Base-by-base conservation (phyloP, 352 stramenopile genomes). In the Phytophthora melonis region DNA sequence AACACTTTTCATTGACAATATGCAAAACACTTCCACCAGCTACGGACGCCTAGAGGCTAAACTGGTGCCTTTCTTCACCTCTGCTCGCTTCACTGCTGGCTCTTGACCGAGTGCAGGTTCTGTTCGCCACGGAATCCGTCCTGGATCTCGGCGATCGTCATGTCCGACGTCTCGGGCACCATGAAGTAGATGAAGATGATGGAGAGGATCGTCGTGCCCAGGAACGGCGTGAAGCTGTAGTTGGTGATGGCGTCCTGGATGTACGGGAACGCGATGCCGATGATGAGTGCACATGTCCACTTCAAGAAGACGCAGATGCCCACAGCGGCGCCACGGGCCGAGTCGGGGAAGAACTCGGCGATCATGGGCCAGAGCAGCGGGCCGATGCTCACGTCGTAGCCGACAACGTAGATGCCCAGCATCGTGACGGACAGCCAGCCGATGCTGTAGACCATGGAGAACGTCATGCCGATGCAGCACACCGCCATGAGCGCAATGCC, bases 121-220 rank as follows among this genome's bases (percentile, higher is more conserved):
- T 64, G 21, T 10, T 55, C 23, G n/a, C 39, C 41, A 63, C 63
- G 72, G 53, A 86, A 88, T 43, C 73, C 70, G 41, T 58, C 60
- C 43, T 88, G 81, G 65, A 92, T 91, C 63, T 89, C 81, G 10
- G 87, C 78, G 56, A 75, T 85, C 13, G 85, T 89, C 58, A 86
- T 77, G 34, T 81, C 79, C 25, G 74, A 81, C 11, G 86, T 93
- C 64, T 93, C 83, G 10, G 86, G 86, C 14, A 91, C 68, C 41
- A 71, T 70, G 18, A 78, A 36, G 59, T 77, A 82, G 70, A 87
- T 85, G 30, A 87, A 27, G 34, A 74, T 58, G 59, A 77, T 68
- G 10, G 70, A 72, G 23, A 77, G 57, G n/a, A 71, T 58, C 23
- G 87, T 71, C 6, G 70, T 80, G 8, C 45, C 63, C 56, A 92